Evolutionary conservation across 2,329 filamentous ascomycete genomes (phyloP).

Genomic region (Magnaporthiopsis incrustans): DNA sequence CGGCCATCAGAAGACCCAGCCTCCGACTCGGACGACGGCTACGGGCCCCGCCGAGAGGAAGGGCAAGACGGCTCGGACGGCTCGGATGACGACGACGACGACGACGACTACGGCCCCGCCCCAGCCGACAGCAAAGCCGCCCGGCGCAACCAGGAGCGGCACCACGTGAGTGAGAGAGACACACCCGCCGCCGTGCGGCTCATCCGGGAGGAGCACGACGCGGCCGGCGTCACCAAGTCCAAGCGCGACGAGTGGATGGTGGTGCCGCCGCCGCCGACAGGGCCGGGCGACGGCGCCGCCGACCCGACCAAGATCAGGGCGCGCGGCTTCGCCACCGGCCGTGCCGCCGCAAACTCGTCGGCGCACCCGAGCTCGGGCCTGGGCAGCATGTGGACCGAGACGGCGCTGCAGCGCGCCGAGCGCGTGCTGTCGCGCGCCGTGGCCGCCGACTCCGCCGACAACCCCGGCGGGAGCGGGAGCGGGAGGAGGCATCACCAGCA

Average conservation of each 20-base stretch:
- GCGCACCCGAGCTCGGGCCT: constrained; percentile 35
- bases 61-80: not conserved
- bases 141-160: constrained; percentile 24
- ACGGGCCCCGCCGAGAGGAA: constrained; percentile 37
- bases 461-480: constrained; percentile 37
- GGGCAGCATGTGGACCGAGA: constrained; percentile 81
- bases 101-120: constrained; percentile 53
- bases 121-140: constrained; percentile 28
- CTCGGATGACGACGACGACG: constrained; percentile 12
- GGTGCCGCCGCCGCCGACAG: constrained; percentile 48
- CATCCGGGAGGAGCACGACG: constrained; percentile 15
- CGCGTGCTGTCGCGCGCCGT: constrained; percentile 37
- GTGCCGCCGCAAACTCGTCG: constrained; percentile 25
- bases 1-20: constrained; percentile 1
- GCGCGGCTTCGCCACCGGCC: constrained; percentile 70
- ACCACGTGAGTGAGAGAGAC: constrained; percentile 29
- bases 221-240: constrained; percentile 30
- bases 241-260: constrained; percentile 84
- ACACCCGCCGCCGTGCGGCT: constrained; percentile 26
- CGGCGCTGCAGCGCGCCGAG: constrained; percentile 77
- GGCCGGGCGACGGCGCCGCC: constrained; percentile 48
- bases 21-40: constrained; percentile 43
- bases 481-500: constrained; percentile 22
- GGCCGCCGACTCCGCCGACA: constrained; percentile 54
- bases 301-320: constrained; percentile 79